These are phyloP conservation scores for Aspergillus novofumigatus DNA, from an alignment of 2,329 filamentous ascomycete species.

Conservation along the genomic window DNA sequence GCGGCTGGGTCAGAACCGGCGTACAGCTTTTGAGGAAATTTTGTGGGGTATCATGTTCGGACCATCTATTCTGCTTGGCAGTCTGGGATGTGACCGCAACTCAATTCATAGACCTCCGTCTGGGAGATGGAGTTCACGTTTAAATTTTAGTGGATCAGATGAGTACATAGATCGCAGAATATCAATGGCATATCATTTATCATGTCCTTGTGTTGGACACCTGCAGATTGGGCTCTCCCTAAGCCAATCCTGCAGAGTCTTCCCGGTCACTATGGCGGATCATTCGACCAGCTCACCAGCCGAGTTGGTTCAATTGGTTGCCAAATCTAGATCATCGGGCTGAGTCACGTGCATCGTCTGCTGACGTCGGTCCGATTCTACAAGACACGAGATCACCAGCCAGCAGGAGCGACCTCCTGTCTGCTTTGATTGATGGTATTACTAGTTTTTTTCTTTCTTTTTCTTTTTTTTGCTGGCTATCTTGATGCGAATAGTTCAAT, in stretches of 20 bases:
- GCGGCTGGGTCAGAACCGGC: constrained; percentile 14
- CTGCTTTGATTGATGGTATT: neutral
- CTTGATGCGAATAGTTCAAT: neutral
- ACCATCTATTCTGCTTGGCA: neutral
- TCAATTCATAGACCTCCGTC: neutral
- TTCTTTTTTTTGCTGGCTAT: neutral
- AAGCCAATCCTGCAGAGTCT: neutral
- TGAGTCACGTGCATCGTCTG: neutral
- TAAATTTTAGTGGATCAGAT: neutral
- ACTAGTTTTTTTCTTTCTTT: too few relatives aligned
- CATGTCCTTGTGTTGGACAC: neutral
- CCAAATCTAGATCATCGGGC: neutral
- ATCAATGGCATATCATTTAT: neutral
- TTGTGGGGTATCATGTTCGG: neutral
- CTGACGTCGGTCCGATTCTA: constrained; percentile 7
- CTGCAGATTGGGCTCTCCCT: neutral
- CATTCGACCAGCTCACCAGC: neutral
- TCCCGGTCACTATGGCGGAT: neutral
- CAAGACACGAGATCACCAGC: neutral
- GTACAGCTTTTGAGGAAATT: constrained; percentile 12
- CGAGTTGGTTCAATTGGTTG: too few relatives aligned
- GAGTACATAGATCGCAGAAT: neutral
- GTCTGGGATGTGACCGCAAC: neutral
- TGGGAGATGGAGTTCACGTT: neutral
- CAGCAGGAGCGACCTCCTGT: neutral